Base-by-base conservation (phyloP, 352 stramenopile genomes). In the Phytopythium sindhum region DNA sequence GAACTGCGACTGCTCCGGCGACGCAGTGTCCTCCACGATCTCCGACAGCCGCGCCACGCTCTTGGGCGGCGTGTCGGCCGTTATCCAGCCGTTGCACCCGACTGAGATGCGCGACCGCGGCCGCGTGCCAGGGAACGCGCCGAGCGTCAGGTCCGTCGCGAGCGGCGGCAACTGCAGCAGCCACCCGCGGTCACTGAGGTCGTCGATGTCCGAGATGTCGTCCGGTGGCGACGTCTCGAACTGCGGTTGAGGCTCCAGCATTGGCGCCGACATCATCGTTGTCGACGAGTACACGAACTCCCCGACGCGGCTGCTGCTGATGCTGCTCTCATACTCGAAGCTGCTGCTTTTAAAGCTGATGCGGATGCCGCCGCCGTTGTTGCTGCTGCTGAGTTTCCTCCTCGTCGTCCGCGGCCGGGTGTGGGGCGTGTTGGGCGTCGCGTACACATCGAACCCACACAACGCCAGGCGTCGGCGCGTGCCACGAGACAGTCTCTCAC, bases 81-180 rank as follows among this genome's bases (percentile, higher is more conserved):
- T 57, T 28, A 69, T 47, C 63, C 63, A 74, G 39, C 70, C 70
- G 24, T 77, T 77, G 61, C 70, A 77, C 2, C 70, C 70, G 24
- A 77, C 70, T 23, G 70, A 77, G 7, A 77, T 61, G 17, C 66
- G 63, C 31, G 70, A 72, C 12, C 70, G 66, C 53, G 41, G 57
- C 56, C 70, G 50, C 10, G 67, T 69, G 39, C 26, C 56, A 12
- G 66, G 61, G 5, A 72, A 67, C 1, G 37, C 42, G 17, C 19
- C 23, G 17, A 58, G 41, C 9, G 37, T 10, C 9, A 72, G 65
- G 19, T 74, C 70, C 45, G 67, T 64, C 63, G 68, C 57, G 33
- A 69, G 67, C 7, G 60, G 44, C 0, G 66, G 72, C 42, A 62
- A 35, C 4, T 65, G 66, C 3, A 59, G 59, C 11, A 33, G 12